Evolutionary conservation across 768 basidiomycete species (phyloP).

Genomic region (Crucibulum laeve): DNA sequence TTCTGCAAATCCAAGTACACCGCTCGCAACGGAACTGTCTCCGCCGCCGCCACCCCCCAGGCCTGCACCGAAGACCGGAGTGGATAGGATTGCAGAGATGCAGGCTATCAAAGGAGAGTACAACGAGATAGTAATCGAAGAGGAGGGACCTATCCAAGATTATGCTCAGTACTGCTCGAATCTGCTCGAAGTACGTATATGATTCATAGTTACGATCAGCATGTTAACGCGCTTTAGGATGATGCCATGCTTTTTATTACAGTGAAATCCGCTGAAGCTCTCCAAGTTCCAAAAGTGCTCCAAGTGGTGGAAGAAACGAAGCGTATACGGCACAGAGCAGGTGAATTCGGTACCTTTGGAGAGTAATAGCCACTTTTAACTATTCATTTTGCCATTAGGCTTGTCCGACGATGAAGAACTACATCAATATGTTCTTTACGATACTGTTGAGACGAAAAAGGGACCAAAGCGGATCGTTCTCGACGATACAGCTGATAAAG

Average conservation of each 20-base stretch:
- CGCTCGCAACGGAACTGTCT: too few species aligned
- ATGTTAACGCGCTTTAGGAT: slow-evolving; percentile 38
- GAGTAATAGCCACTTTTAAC: neutral
- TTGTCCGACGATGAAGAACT: slow-evolving; percentile 55
- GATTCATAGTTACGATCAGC: neutral
- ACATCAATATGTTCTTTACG: slow-evolving; percentile 75
- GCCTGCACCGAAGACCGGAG: slow-evolving; percentile 59
- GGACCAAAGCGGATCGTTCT: slow-evolving; percentile 68
- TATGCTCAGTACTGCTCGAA: slow-evolving; percentile 67
- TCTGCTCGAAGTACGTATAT: slow-evolving; percentile 50
- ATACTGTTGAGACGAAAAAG: slow-evolving; percentile 44
- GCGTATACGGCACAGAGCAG: slow-evolving; percentile 71
- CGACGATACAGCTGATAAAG: slow-evolving; percentile 46
- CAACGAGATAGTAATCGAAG: slow-evolving; percentile 69
- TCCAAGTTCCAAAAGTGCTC: slow-evolving; percentile 73
- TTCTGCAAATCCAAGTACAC: too few species aligned
- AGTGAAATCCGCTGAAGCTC: slow-evolving; percentile 56
- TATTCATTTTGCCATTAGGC: slow-evolving; percentile 19
- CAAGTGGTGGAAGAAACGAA: slow-evolving; percentile 79
- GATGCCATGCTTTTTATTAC: slow-evolving; percentile 80
- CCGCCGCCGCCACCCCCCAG: slow-evolving; percentile 52
- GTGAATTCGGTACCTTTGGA: slow-evolving; percentile 27
- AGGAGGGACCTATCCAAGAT: slow-evolving; percentile 59
- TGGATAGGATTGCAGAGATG: slow-evolving; percentile 68
- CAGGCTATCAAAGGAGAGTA: slow-evolving; percentile 64